Conservation (phyloP, 1,284 basidiomycete genomes). For the Mycena citricolor region DNA sequence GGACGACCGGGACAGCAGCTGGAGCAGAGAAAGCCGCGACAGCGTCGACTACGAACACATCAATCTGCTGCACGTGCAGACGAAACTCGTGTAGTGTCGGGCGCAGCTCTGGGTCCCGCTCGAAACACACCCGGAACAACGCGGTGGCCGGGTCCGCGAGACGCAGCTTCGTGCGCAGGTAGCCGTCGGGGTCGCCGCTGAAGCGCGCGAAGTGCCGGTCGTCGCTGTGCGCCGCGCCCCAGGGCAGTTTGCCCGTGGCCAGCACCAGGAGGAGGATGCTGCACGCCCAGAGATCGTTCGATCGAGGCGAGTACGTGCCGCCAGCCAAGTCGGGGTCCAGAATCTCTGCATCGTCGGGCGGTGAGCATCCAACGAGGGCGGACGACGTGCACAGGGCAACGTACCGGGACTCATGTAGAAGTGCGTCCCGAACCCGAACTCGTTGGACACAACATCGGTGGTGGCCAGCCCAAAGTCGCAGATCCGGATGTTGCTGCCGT, state of each 20-base stretch:
- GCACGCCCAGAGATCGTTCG: conserved; percentile 96
- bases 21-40: too few species aligned
- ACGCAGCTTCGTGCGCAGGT: conserved; percentile 73
- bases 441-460: conserved; percentile 57
- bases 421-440: conserved; percentile 79
- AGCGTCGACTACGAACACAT: conserved; percentile 3
- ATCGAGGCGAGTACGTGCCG: conserved; percentile 79
- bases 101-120: conserved; percentile 49
- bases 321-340: conserved; percentile 77
- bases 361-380: conserved; percentile 17
- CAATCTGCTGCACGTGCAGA: conserved; percentile 10
- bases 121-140: conserved; percentile 61
- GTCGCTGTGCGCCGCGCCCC: conserved; percentile 6
- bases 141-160: conserved; percentile 59
- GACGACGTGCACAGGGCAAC: too few species aligned
- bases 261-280: conserved; percentile 96
- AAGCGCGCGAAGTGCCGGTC: conserved; percentile 64
- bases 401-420: conserved; percentile 80
- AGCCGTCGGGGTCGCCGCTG: conserved; percentile 63
- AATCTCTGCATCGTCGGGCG: conserved; percentile 61
- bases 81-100: conserved; percentile 13
- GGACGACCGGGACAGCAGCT: too few species aligned
- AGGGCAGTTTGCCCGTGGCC: conserved; percentile 45
- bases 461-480: conserved; percentile 88
- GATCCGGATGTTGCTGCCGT: conserved; percentile 60